Evolutionary conservation across 179 eudicot genomes (phyloP), one percentile per base, ranked within the genome.

Genomic region (Vitellaria paradoxa): DNA sequence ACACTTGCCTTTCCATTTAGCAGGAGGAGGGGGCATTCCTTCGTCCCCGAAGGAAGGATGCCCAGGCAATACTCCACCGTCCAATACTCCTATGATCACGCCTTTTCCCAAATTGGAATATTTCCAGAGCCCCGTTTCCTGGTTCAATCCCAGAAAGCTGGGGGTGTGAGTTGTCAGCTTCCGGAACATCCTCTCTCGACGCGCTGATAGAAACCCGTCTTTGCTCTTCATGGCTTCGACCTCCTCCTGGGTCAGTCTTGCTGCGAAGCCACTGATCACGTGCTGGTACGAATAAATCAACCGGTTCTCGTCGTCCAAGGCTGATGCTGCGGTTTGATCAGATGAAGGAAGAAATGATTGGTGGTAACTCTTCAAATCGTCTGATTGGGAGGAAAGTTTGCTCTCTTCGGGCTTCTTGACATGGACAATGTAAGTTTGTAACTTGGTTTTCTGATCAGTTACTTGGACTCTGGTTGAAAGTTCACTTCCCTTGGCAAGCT

Each of bases 1-100:
- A 24, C 88, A 86, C 40, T 68, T 74, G 26, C 89, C 87, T 64
- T 82, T 81, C 89, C 89, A 86, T 71, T 72, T 84, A 10, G 83
- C 83, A 6, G 89, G 87, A 5, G 89, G 87, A 9, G 87, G 78
- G 0, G 85, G 80, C 83, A 86, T 77, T 30, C 86, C 85, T 15
- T 77, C 72, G 68, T 72, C 87, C 26, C 70, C 56, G 72, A 86
- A 86, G 5, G 87, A 84, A 55, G 86, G 82, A 37, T 84, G 86
- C 13, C 40, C 67, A 3, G 86, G 80, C 7, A 59, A 30, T 4
- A 84, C 73, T 59, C 86, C 86, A 3, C 67, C 50, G 66, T 84
- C 86, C 12, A 84, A 14, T 2, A 84, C 75, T 23, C 84, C 86
- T 1, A 84, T 65, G 14, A 84, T 81, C 4, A 81, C 60, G 10